Conservation (phyloP, 306 rosid species). For the Spatholobus suberectus region DNA sequence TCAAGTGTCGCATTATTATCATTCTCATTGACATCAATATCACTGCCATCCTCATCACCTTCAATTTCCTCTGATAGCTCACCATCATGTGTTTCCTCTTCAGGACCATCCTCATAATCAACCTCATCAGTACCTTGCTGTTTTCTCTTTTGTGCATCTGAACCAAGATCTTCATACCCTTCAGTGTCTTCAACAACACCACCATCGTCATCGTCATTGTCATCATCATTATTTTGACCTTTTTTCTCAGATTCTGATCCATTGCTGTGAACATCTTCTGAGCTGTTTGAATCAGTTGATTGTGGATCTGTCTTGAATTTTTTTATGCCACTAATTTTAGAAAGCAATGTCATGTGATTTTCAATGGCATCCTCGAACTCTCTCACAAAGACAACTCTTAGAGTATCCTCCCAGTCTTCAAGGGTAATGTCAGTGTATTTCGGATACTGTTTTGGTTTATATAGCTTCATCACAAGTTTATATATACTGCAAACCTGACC, state of each 20-base stretch:
- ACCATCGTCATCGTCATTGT: constrained; percentile 40
- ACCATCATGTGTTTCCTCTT: constrained; percentile 57
- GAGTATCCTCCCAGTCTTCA: constrained; percentile 74
- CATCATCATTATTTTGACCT: constrained; percentile 39
- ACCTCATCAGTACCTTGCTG: constrained; percentile 78
- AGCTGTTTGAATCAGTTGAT: constrained; percentile 44
- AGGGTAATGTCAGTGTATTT: constrained; percentile 51
- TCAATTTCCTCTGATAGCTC: constrained; percentile 53
- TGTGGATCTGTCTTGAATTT: constrained; percentile 42
- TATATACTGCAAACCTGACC: constrained; percentile 67
- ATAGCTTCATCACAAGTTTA: constrained; percentile 74
- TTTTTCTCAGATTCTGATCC: constrained; percentile 49
- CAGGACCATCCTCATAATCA: constrained; percentile 86
- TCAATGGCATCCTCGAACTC: constrained; percentile 82
- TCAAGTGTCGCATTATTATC: constrained; percentile 37
- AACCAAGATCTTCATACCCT: constrained; percentile 77
- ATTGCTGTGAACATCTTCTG: constrained; percentile 47
- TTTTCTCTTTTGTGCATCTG: constrained; percentile 74
- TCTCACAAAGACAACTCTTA: constrained; percentile 64
- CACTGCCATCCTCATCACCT: constrained; percentile 54
- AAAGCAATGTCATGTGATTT: constrained; percentile 61
- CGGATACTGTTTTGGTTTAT: constrained; percentile 70
- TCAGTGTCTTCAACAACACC: constrained; percentile 54
- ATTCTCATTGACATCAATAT: constrained; percentile 48
- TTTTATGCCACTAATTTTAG: constrained; percentile 78